Base-by-base conservation (phyloP, 306 rosid species). In the Pyrus communis region DNA sequence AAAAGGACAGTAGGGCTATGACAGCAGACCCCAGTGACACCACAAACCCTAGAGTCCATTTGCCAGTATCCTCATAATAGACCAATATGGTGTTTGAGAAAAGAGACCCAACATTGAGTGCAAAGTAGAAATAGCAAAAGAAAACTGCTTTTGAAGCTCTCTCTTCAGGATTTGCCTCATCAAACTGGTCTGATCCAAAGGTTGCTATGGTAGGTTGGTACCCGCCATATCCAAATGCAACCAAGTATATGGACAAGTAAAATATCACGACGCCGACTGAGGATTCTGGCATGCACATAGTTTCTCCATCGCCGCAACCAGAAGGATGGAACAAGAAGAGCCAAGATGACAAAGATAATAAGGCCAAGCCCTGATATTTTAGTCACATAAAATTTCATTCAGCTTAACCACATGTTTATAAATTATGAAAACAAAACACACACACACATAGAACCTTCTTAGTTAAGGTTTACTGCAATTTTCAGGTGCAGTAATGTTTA, bases 61-160 rank as follows among this genome's bases (percentile, higher is more conserved):
- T 10, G 31, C 96, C 96, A 8, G 61, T 82, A 75, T 88, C 85
- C 81, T 90, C 96, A 28, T 63, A 78, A 64, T 88, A 90, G 42
- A 88, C 91, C 55, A 90, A 76, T 31, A 88, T 69, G 54, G 96
- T 88, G 88, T 90, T 86, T 17, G 96, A 86, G 84, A 90, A 78
- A 25, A 90, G 87, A 13, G 87, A 86, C 23, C 96, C 96, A 54
- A 86, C 84, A 75, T 88, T 90, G 69, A 90, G 63, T 25, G 93
- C 87, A 17, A 90, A 64, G 67, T 90, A 90, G 78, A 88, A 90
- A 71, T 82, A 87, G 74, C 84, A 78, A 49, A 87, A 90, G 80
- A 87, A 90, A 4, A 88, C 82, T 31, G 81, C 84, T 57, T 85
- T 90, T 17, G 91, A 85, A 58, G 68, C 63, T 67, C 82, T 55